Base-by-base conservation (phyloP, 768 basidiomycete genomes). In the Russula virescens region DNA sequence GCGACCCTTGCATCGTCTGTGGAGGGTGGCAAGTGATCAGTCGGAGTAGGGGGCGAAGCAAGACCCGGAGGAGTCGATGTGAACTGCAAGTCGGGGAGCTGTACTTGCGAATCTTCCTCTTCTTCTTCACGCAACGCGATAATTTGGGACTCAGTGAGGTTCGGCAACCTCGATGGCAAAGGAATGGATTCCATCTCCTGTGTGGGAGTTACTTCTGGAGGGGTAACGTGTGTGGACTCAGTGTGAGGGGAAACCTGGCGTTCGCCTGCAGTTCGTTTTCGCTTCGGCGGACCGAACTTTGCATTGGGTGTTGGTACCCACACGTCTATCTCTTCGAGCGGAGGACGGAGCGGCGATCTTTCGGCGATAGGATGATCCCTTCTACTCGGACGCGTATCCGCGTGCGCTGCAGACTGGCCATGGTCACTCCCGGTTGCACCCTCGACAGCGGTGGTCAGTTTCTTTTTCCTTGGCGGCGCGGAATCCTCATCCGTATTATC, bases 91-190 rank as follows among this genome's bases (percentile, higher is more conserved):
- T 52, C 38, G 25, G 51, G 45, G 16, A 38, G 48, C 42, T 55
- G 66, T 8, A 59, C 28, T 10, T 67, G 66, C 38, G 66, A 54
- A 5, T 43, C 16, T n/a, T 58, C 62, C 18, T 67, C 64, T 18
- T 67, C 66, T 42, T 67, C 66, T 47, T 67, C 52, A 14, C 66
- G 66, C 19, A 67, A 42, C 4, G 64, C 66, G 21, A 57, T 7
- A 14, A 65, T 58, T 55, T 65, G 63, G 6, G 66, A 66, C 35
- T 46, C 25, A 11, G 66, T 38, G 21, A 61, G 55, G 46, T 18
- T 38, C 26, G 19, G 1, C 31, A 49, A 43, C 23, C 10, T 23
- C 40, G 28, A 21, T 14, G 34, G 18, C 13, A 38, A 31, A 19
- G 56, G 35, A 14, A n/a, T 21, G 46, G 48, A 9, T 23, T 19